Evolutionary conservation across 2,329 filamentous ascomycete species (phyloP).

Genomic region (Knufia fluminis): DNA sequence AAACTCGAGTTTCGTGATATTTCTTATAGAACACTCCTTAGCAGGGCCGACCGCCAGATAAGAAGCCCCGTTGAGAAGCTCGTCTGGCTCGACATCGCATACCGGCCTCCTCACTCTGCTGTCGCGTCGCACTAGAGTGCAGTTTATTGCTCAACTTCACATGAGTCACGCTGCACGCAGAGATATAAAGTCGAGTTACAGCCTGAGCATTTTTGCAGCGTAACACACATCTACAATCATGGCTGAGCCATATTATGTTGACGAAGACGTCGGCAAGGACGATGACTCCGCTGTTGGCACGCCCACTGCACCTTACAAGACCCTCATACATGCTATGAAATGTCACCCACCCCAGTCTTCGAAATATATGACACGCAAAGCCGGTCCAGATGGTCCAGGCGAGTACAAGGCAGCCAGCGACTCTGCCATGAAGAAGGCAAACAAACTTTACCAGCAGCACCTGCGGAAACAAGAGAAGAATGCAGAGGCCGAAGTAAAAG

Average conservation of each 20-base stretch:
- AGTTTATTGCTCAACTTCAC: too few relatives aligned
- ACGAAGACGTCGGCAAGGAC: constrained; percentile 70
- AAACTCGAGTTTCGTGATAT: too few relatives aligned
- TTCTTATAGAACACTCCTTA: too few relatives aligned
- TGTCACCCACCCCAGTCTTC: constrained; percentile 54
- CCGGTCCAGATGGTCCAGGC: constrained; percentile 54
- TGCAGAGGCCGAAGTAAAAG: constrained; percentile 59
- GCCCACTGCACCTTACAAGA: constrained; percentile 70
- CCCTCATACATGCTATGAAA: constrained; percentile 67
- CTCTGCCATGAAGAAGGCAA: constrained; percentile 76
- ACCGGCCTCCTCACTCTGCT: too few relatives aligned
- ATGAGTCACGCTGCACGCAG: too few relatives aligned
- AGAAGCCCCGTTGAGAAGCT: too few relatives aligned
- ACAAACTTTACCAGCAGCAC: constrained; percentile 62
- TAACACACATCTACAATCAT: constrained; percentile 18
- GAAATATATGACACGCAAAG: constrained; percentile 60
- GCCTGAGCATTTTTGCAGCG: neutral
- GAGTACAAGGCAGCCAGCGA: constrained; percentile 77
- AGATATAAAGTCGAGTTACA: neutral
- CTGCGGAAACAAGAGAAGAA: constrained; percentile 80
- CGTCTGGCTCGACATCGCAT: too few relatives aligned
- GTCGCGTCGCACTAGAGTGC: too few relatives aligned
- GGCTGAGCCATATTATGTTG: constrained; percentile 57
- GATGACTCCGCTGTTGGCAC: constrained; percentile 57
- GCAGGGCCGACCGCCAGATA: too few relatives aligned